A percentile compares a stretch with the other conserved stretches of the same genome.
Evolutionary conservation across 352 stramenopile species (phyloP).

Genomic region (Phytophthora constricta): DNA sequence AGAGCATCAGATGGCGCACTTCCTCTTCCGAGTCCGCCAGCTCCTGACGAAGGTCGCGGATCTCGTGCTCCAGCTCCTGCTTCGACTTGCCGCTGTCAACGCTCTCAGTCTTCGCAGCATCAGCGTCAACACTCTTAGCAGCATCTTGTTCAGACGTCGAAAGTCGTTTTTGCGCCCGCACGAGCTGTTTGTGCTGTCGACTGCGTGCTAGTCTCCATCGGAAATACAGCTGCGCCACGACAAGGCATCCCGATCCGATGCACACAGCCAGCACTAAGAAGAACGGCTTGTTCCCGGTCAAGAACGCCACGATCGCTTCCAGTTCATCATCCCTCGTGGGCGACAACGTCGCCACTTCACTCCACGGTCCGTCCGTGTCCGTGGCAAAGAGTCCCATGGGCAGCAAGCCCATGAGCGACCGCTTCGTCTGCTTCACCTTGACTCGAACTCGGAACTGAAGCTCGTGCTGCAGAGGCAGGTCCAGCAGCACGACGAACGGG

Average conservation of each 20-base stretch:
- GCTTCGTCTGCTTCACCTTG: conserved; percentile 43
- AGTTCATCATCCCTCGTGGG: conserved; percentile 56
- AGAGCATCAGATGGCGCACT: conserved; percentile 76
- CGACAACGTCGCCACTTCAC: conserved; percentile 49
- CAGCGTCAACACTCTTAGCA: neutral
- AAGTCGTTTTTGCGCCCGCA: conserved; percentile 10
- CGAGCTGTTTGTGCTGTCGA: conserved; percentile 17
- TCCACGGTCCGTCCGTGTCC: conserved; percentile 67
- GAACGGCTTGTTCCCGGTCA: conserved; percentile 59
- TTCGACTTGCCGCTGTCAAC: conserved; percentile 9
- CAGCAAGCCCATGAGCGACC: conserved; percentile 32
- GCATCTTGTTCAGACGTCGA: conserved; percentile 15
- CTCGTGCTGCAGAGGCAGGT: conserved; percentile 62
- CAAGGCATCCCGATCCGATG: conserved; percentile 54
- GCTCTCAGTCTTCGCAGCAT: conserved; percentile 1
- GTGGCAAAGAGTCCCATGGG: conserved; percentile 47
- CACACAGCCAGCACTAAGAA: conserved; percentile 50
- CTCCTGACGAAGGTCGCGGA: conserved; percentile 72
- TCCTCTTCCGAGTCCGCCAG: conserved; percentile 79
- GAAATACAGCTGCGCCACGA: conserved; percentile 50
- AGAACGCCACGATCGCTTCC: conserved; percentile 55
- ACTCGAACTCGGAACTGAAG: conserved; percentile 66
- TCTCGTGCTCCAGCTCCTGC: conserved; percentile 60
- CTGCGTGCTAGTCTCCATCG: conserved; percentile 15
- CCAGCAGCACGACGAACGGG: conserved; percentile 59